Percentiles rank a stretch among this genome's conserved stretches.
These are phyloP conservation scores for Jacaranda copaia DNA, from an alignment of 257 asterid genomes.

Conservation along the genomic window DNA sequence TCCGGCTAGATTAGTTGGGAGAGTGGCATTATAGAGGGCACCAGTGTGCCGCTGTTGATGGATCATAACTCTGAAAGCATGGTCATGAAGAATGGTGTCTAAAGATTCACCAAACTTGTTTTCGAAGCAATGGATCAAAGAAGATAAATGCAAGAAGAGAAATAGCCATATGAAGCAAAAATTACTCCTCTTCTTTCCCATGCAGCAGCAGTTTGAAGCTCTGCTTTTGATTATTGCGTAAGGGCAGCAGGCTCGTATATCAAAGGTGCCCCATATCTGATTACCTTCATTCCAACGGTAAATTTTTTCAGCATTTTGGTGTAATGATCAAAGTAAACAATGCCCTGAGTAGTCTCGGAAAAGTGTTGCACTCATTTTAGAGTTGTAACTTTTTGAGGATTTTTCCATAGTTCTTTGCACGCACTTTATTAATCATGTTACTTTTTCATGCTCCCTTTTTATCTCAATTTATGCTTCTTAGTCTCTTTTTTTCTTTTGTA, in stretches of 20 bases:
- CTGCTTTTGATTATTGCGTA: slow-evolving; percentile 3
- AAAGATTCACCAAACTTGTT: slow-evolving; percentile 48
- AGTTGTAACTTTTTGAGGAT: not conserved
- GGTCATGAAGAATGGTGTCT: slow-evolving; percentile 65
- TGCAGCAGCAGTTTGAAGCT: slow-evolving; percentile 31
- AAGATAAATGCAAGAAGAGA: slow-evolving; percentile 43
- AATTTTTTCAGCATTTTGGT: slow-evolving; percentile 2
- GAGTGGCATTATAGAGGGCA: slow-evolving; percentile 60
- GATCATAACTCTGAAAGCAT: slow-evolving; percentile 55
- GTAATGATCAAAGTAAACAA: slow-evolving; percentile 8
- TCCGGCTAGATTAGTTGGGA: slow-evolving; percentile 73
- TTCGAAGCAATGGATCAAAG: slow-evolving; percentile 41
- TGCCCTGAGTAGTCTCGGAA: not conserved
- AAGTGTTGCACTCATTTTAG: not conserved
- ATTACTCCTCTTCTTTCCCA: slow-evolving; percentile 40
- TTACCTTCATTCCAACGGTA: slow-evolving; percentile 18
- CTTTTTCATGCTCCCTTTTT: not conserved
- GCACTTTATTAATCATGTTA: slow-evolving; percentile 14
- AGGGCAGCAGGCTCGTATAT: slow-evolving; percentile 8
- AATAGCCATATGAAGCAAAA: slow-evolving; percentile 35
- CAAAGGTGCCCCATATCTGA: slow-evolving; percentile 4
- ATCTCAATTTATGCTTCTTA: slow-evolving; percentile 4
- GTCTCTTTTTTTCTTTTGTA: not conserved
- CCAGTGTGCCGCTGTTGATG: slow-evolving; percentile 64
- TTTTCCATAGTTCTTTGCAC: not conserved